Evolutionary conservation across 805 yeast species (phyloP).

Genomic region (Candida succiphila): DNA sequence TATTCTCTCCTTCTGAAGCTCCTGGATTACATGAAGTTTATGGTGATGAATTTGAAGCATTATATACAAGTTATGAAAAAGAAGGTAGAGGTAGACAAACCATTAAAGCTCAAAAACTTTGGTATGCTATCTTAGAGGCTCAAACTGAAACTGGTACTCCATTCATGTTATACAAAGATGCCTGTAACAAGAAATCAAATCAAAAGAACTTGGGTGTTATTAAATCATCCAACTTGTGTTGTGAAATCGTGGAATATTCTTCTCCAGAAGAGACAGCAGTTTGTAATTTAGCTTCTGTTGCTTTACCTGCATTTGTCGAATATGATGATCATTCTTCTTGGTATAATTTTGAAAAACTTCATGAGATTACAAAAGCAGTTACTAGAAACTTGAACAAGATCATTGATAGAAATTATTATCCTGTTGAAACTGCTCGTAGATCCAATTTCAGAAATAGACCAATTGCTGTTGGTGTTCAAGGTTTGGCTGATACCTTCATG

Average conservation of each 20-base stretch:
- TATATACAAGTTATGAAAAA: constrained; percentile 41
- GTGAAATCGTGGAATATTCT: constrained; percentile 55
- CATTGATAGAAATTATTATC: constrained; percentile 47
- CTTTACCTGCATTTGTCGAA: constrained; percentile 47
- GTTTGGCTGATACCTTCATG: constrained; percentile 51
- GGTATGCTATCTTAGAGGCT: constrained; percentile 52
- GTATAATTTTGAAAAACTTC: constrained; percentile 48
- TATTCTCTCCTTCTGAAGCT: constrained; percentile 51
- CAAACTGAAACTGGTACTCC: constrained; percentile 62
- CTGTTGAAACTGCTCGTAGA: constrained; percentile 41
- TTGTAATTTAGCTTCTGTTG: constrained; percentile 52
- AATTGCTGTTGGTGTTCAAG: constrained; percentile 56
- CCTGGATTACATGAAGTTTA: constrained; percentile 45
- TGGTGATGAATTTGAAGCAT: constrained; percentile 44
- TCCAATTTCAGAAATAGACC: constrained; percentile 54
- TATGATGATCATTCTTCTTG: constrained; percentile 29
- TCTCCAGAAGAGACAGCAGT: constrained; percentile 50
- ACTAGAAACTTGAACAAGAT: constrained; percentile 46
- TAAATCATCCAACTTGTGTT: constrained; percentile 52
- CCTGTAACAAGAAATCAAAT: constrained; percentile 48
- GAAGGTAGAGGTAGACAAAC: constrained; percentile 40
- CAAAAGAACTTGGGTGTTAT: constrained; percentile 52
- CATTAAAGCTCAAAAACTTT: constrained; percentile 48
- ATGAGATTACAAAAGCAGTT: constrained; percentile 43
- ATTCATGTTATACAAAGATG: constrained; percentile 54